Base-by-base conservation (phyloP, 2,329 filamentous ascomycete species). In the Curvularia lunata region DNA sequence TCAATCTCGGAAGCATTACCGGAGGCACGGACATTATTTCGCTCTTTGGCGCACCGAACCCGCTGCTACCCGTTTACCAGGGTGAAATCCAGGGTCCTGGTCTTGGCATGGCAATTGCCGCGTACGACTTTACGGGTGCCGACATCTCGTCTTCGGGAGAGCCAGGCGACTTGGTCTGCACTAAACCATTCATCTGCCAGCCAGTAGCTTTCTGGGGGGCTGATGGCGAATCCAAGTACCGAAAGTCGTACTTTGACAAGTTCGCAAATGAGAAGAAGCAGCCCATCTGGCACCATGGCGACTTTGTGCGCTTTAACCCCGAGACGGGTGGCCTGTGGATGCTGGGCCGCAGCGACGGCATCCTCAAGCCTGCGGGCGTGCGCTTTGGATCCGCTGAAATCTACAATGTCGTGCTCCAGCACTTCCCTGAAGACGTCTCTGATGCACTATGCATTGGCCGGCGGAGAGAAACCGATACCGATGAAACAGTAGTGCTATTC, bases 21-120 rank as follows among this genome's bases (percentile, higher is more conserved):
- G 95, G 95, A 37, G 95, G 94, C 48, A 98, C 94, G 3, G 95
- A 99, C 74, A 98, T 98, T 68, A 91, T 98, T 64, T 97, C 93
- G 0, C 86, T 98, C 32, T 99, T 98, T 70, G 94, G 93, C 42
- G 89, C 91, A 0, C 91, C 92, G 0, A 94, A 89, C 54, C 81
- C 80, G 1, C 73, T 83, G 4, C 67, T 78, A 7, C 80, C 81
- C 9, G 81, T 83, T 27, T 80, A 81, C 66, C 75, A 77, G 55
- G 81, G 81, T 59, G 81, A 83, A 54, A 82, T 83, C 50, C 81
- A 83, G 66, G 77, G 74, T 16, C 72, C 80, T 0, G 81, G 81
- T 10, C 76, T 83, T 0, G 81, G 81, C 41, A 83, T 83, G 81
- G 79, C 80, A 4, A 79, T 83, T 19, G 76, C 78, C 58, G 80